Evolutionary conservation across 2,329 filamentous ascomycete species (phyloP), one percentile per base, ranked within the genome.

Genomic region (Scedosporium apiospermum): DNA sequence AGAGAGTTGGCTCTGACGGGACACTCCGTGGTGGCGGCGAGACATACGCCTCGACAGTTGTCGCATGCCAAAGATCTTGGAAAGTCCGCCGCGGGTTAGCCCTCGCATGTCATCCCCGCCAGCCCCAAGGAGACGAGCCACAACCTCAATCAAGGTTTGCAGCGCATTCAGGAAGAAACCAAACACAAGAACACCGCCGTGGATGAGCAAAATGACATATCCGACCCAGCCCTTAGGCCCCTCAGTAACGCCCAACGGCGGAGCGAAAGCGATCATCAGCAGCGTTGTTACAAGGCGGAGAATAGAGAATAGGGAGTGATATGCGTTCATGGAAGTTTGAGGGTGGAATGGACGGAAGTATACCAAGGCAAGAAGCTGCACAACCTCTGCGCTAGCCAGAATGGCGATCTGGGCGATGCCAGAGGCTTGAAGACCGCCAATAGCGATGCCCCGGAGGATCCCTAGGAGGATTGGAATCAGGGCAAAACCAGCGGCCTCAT

Each of bases 271-370:
- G 41, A 92, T 84, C 79, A 90, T 91, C 62, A 93, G 77, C 62
- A 93, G 78, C 57, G 92, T 82, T 0, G 88, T 88, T 58, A 90
- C 76, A 38, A 97, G 87, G 41, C 95, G 87, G 14, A 96, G 78
- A 2, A 82, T 77, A 0, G 92, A 85, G 73, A 97, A 96, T 65
- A 92, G 85, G 1, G 89, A 90, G 69, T 98, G 93, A 68, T 97
- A 97, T 9, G 91, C 86, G 71, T 98, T 98, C 95, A 99, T 99
- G 30, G 93, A 97, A 0, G 95, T 98, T 23, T 93, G 87, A 1
- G 88, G 87, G 65, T 93, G 88, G 70, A 96, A 99, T 0, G 95
- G 95, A 16, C 90, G 87, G 77, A 98, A 96, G 6, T 91, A 91
- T 68, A 95, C 88, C 4, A 98, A 78, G 0, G 93, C 93, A 55